Base-by-base conservation (phyloP, 2,329 filamentous ascomycete species). In the Cytospora piceicola region DNA sequence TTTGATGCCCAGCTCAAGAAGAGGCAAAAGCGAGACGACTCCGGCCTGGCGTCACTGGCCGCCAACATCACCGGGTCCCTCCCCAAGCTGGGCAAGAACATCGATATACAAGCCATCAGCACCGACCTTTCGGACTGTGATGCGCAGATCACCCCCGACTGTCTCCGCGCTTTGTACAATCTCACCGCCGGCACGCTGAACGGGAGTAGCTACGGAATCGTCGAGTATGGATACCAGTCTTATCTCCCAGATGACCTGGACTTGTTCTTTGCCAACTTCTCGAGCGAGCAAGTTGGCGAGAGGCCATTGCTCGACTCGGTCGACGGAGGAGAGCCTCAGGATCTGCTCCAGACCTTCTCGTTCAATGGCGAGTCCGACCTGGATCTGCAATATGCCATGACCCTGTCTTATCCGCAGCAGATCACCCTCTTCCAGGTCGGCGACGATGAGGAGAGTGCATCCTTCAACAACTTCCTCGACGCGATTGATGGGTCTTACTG, bases 401-500 rank as follows among this genome's bases (percentile, higher is more conserved):
- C 63, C 9, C 64, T 68, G 3, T 49, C 55, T 12, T 68, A 68
- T 49, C 70, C 69, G n/a, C 70, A 71, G 58, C 65, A 67, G 53
- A 63, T 70, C 4, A 69, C 66, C 1, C 61, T 69, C 1, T 70
- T 68, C 56, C 70, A 71, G 49, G 67, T 68, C 36, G 70, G 69
- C 27, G 69, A 71, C 58, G 62, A 66, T 20, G 61, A 65, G 32
- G 63, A 66, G 34, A 49, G 64, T 22, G 69, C 67, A 1, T 69
- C 67, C 2, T 68, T 68, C 62, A 82, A 82, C 71, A 82, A 78
- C 56, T 82, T 82, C 72, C 73, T 81, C 20, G 80, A 81, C 64
- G 80, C 79, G 52, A 74, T 81, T 32, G 80, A 82, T 69, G 80
- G 77, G 2, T 79, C 78, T 22, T 83, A 83, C 72, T 83, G 82